Evolutionary conservation across 202 grass and related monocot genomes (phyloP), one percentile per base, ranked within the genome.

Genomic region (Eragrostis tef): DNA sequence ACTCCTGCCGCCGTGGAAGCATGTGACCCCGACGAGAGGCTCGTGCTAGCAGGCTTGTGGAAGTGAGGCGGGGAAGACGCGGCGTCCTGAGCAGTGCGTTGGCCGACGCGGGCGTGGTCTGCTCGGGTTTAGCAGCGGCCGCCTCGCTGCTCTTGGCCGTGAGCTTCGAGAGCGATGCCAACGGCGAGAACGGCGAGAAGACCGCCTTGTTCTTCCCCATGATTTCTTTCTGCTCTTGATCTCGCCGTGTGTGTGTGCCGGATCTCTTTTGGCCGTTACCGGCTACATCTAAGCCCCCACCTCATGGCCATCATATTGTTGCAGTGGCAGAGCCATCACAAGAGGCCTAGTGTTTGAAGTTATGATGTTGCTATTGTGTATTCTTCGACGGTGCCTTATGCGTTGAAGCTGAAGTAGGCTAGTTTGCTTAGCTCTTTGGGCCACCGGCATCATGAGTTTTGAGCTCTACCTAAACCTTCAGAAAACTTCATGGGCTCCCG

Each of bases 101-200:
- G 36, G 70, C 14, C 19, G 42, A 48, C 17, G 6, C 63, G 22
- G 73, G 57, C 78, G 74, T 75, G 22, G 63, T 71, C 4, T 47
- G 51, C 80, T 57, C 83, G 31, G 64, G 58, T 20, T 65, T 84
- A 17, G 81, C 64, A 61, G 45, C 73, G 9, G 24, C 63, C 2
- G 64, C 26, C 17, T 61, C 26, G 47, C 64, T 71, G 64, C 44
- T 82, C 56, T 67, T 84, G 19, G 83, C 26, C 26, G 71, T 81
- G 58, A 91, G 80, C 81, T 93, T 98, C 1, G 88, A 84, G 8
- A 98, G 47, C 95, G 92, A 98, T 13, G 86, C 82, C 53, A 94
- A 54, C 19, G 90, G 92, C 45, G 86, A 83, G 84, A 94, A 68
- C 43, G 87, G 74, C 58, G 79, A 80, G 59, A 94, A 82, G 21